phyloP scores from a whole-genome alignment of 805 yeast genomes.

The Spathaspora arborariae region DNA sequence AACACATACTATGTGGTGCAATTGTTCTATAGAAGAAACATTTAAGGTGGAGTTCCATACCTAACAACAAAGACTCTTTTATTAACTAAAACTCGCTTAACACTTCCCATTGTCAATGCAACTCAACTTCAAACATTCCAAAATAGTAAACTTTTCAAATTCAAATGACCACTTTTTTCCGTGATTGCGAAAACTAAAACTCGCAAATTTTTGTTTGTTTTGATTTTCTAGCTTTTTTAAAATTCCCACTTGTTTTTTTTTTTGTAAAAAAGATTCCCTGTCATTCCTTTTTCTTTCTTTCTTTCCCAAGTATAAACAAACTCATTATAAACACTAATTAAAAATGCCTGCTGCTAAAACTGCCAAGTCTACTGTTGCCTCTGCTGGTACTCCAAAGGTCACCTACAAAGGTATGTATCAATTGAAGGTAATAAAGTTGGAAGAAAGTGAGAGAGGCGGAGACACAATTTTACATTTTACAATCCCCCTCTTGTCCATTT shows the following conservation, averaged over 20 bases:
- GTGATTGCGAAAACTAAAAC: neutral
- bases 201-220: constrained; percentile 2
- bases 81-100: too few relatives aligned
- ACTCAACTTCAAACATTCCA: too few relatives aligned
- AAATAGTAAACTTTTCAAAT: too few relatives aligned
- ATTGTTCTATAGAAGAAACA: too few relatives aligned
- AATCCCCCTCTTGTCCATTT: too few relatives aligned
- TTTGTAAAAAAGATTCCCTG: neutral
- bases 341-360: constrained; percentile 1
- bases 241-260: constrained; percentile 1
- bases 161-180: neutral
- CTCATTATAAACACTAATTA: neutral
- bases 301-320: neutral
- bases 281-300: neutral
- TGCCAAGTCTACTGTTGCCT: constrained; percentile 8
- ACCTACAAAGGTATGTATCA: constrained; percentile 45
- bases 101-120: too few relatives aligned
- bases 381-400: constrained; percentile 26
- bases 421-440: neutral
- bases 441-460: neutral
- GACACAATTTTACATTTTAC: neutral
- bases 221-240: neutral
- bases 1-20: too few relatives aligned
- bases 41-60: too few relatives aligned
- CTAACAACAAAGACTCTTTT: too few relatives aligned